A percentile compares a stretch with the other conserved stretches of the same genome.
phyloP scores from a whole-genome alignment of 1,284 basidiomycete species.

The Waitea zeae region DNA sequence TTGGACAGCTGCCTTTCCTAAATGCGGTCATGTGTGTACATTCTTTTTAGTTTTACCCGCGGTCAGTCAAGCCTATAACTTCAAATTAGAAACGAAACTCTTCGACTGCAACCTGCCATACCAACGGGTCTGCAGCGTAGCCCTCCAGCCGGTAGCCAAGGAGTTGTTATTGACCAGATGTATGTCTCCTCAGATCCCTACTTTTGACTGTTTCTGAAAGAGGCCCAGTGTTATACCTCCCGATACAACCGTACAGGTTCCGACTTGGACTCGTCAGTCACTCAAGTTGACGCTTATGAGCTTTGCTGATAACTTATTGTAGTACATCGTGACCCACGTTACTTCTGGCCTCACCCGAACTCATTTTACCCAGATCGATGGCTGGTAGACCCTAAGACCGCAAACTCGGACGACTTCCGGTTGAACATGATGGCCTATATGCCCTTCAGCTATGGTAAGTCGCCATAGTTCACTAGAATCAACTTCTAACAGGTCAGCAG shows the following conservation, averaged over 20 bases:
- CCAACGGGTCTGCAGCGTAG: conserved; percentile 10
- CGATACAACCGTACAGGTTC: conserved; percentile 7
- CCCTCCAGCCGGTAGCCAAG: conserved; percentile 7
- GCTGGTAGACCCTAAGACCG: conserved; percentile 5
- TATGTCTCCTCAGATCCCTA: background rate
- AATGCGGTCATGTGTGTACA: conserved; percentile 19
- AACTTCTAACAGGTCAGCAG: no score
- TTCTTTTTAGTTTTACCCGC: background rate
- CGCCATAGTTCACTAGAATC: no score
- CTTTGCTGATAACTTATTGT: background rate
- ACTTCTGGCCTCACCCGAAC: conserved; percentile 9
- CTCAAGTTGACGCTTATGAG: conserved; percentile 9
- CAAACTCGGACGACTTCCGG: conserved; percentile 1
- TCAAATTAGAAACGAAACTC: conserved; percentile 19
- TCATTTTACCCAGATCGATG: conserved; percentile 12
- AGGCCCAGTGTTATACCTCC: background rate
- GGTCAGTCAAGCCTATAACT: conserved; percentile 1
- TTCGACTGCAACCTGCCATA: conserved; percentile 13
- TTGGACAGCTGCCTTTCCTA: conserved; percentile 16
- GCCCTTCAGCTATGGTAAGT: conserved; percentile 10
- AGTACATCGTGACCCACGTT: conserved; percentile 11
- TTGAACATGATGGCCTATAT: conserved; percentile 10
- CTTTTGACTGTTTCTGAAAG: background rate
- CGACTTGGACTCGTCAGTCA: background rate
- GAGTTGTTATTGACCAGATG: conserved; percentile 8